Conservation (phyloP, 441 rosid species). For the Corymbia calophylla region DNA sequence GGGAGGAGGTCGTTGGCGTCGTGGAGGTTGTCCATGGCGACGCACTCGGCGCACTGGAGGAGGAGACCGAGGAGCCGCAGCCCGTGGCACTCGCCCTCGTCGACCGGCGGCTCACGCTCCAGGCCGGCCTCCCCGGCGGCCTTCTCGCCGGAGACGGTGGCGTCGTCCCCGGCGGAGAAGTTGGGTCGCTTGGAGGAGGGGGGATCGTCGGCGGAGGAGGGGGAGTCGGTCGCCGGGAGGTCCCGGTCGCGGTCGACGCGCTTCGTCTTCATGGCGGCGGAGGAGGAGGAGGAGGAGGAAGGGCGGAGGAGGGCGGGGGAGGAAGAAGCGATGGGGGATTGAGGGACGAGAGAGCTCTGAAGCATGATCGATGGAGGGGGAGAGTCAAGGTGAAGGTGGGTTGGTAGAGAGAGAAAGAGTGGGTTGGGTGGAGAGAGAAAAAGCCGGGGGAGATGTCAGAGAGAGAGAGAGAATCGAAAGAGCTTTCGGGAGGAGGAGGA, state of each 20-base stretch:
- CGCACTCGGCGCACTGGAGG: constrained; percentile 84
- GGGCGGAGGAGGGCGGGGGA: constrained; percentile 10
- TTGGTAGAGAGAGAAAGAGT: constrained; percentile 10
- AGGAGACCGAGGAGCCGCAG: constrained; percentile 62
- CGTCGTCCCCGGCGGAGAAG: background rate
- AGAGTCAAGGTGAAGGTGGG: background rate
- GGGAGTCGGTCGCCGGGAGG: constrained; percentile 2
- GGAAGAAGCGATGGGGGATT: constrained; percentile 1
- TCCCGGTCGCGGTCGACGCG: constrained; percentile 28
- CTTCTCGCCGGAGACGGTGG: constrained; percentile 7
- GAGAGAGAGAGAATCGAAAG: constrained; percentile 14
- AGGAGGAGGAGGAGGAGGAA: background rate
- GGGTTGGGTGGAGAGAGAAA: constrained; percentile 13
- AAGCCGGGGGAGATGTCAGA: constrained; percentile 5
- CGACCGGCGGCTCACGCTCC: background rate
- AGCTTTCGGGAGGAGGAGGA: constrained; percentile 1
- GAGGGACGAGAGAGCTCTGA: constrained; percentile 43
- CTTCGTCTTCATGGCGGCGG: constrained; percentile 51
- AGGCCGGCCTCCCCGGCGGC: background rate
- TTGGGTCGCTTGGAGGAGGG: constrained; percentile 31
- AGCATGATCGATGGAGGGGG: constrained; percentile 37
- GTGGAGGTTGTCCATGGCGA: constrained; percentile 60
- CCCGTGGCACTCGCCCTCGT: constrained; percentile 32
- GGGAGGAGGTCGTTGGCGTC: constrained; percentile 65
- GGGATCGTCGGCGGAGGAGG: constrained; percentile 17